Evolutionary conservation across 140 eudicot genomes (phyloP).

Genomic region (Stevia rebaudiana): DNA sequence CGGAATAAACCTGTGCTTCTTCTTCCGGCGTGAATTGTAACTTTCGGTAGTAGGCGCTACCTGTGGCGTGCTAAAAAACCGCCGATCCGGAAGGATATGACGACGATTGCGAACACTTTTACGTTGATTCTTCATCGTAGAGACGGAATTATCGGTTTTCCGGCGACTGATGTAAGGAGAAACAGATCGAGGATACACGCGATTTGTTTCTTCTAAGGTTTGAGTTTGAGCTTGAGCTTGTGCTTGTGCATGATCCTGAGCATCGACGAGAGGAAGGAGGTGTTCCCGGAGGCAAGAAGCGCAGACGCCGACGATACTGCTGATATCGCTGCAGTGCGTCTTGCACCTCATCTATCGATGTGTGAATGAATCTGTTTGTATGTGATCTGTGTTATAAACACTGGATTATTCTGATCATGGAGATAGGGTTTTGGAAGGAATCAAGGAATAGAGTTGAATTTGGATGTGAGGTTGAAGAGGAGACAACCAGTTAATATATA

Average conservation of each 20-base stretch:
- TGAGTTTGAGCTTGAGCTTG: constrained; percentile 10
- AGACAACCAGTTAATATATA: background rate
- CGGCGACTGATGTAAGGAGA: constrained; percentile 74
- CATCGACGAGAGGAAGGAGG: constrained; percentile 36
- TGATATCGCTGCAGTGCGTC: constrained; percentile 48
- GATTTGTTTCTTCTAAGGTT: constrained; percentile 15
- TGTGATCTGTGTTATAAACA: background rate
- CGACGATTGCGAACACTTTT: constrained; percentile 1
- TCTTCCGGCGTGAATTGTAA: constrained; percentile 11
- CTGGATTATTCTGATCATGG: constrained; percentile 1
- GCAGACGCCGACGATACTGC: constrained; percentile 65
- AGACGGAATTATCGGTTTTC: constrained; percentile 37
- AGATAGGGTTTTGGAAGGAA: constrained; percentile 13
- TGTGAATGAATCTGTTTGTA: background rate
- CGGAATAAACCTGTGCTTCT: constrained; percentile 15
- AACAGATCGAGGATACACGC: constrained; percentile 66
- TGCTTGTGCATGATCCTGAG: constrained; percentile 27
- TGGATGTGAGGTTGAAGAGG: constrained; percentile 7
- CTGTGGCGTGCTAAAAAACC: constrained; percentile 67
- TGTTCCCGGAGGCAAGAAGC: constrained; percentile 75
- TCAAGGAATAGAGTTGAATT: background rate
- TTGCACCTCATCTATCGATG: constrained; percentile 51
- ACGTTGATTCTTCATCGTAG: constrained; percentile 11
- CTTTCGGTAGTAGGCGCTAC: constrained; percentile 29
- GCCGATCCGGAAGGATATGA: constrained; percentile 27